Conservation (phyloP, 1,284 basidiomycete species). For the Wolfiporia cocos region DNA sequence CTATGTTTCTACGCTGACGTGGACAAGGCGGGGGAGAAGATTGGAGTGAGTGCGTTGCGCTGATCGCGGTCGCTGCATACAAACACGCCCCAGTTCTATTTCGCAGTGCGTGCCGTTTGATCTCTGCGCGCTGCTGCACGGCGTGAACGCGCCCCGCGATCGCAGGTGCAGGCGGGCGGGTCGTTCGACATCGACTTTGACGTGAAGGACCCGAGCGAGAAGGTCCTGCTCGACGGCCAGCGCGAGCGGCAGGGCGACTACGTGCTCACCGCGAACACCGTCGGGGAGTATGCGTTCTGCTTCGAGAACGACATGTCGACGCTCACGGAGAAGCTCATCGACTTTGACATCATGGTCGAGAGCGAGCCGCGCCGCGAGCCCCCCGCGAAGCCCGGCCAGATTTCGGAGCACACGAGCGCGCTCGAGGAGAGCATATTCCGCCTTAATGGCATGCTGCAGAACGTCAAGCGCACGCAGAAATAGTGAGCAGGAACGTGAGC, state of each 20-base stretch:
- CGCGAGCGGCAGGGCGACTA: conserved; percentile 95
- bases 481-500: conserved; percentile 48
- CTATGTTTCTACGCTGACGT: conserved; percentile 96
- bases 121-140: conserved; percentile 32
- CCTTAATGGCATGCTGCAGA: conserved; percentile 78
- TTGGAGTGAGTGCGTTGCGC: conserved; percentile 55
- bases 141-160: too few relatives aligned
- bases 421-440: conserved; percentile 93
- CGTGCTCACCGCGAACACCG: conserved; percentile 90
- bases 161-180: conserved; percentile 92
- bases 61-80: not conserved
- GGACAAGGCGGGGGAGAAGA: conserved; percentile 91
- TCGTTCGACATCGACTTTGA: conserved; percentile 96
- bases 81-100: conserved; percentile 41
- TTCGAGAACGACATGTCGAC: conserved; percentile 97
- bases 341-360: conserved; percentile 98
- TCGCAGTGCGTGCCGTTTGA: conserved; percentile 34
- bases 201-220: conserved; percentile 86
- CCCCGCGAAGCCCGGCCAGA: conserved; percentile 76
- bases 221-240: conserved; percentile 79
- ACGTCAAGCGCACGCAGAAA: conserved; percentile 88
- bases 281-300: conserved; percentile 97
- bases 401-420: conserved; percentile 85
- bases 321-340: conserved; percentile 85
- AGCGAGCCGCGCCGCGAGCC: conserved; percentile 85